A percentile compares a stretch with the other conserved stretches of the same genome.
Evolutionary conservation across 2,329 filamentous ascomycete genomes (phyloP).

Genomic region (Lecanoromycetidae sp.): DNA sequence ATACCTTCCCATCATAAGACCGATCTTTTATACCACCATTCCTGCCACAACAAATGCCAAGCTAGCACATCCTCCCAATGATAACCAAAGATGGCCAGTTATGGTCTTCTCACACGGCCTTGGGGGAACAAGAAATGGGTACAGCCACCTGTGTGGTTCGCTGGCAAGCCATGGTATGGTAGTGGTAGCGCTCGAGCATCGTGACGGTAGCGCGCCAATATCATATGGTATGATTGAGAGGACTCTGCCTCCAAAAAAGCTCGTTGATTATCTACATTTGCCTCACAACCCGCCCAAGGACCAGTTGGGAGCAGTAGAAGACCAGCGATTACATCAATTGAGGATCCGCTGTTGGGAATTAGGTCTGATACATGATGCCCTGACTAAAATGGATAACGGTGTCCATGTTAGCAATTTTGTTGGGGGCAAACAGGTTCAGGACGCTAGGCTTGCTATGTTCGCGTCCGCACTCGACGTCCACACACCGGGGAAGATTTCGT

Average conservation of each 20-base stretch:
- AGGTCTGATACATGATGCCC: conserved; percentile 54
- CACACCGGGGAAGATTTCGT: conserved; percentile 59
- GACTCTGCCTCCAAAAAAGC: conserved; percentile 33
- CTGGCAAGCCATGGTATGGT: conserved; percentile 70
- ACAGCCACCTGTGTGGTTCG: conserved; percentile 70
- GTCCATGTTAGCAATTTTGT: conserved; percentile 33
- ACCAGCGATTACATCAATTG: conserved; percentile 57
- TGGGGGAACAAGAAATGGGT: conserved; percentile 68
- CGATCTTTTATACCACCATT: conserved; percentile 22
- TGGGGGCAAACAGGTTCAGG: neutral
- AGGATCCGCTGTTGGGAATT: conserved; percentile 69
- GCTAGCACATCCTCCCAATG: neutral
- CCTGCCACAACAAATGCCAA: conserved; percentile 17
- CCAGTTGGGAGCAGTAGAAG: no score
- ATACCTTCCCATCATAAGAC: conserved; percentile 17
- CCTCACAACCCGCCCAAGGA: conserved; percentile 54
- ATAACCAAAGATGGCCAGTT: conserved; percentile 52
- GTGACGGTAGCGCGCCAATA: conserved; percentile 69
- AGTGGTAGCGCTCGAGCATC: conserved; percentile 69
- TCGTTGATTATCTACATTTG: conserved; percentile 21
- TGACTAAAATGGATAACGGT: conserved; percentile 54
- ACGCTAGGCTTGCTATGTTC: conserved; percentile 47
- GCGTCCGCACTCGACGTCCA: conserved; percentile 52
- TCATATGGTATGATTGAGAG: conserved; percentile 59
- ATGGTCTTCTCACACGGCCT: conserved; percentile 80